A percentile compares a stretch with the other conserved stretches of the same genome.
These are phyloP conservation scores for Rhodosporidiobolus odoratus DNA, from an alignment of 768 basidiomycete genomes.

Conservation along the genomic window DNA sequence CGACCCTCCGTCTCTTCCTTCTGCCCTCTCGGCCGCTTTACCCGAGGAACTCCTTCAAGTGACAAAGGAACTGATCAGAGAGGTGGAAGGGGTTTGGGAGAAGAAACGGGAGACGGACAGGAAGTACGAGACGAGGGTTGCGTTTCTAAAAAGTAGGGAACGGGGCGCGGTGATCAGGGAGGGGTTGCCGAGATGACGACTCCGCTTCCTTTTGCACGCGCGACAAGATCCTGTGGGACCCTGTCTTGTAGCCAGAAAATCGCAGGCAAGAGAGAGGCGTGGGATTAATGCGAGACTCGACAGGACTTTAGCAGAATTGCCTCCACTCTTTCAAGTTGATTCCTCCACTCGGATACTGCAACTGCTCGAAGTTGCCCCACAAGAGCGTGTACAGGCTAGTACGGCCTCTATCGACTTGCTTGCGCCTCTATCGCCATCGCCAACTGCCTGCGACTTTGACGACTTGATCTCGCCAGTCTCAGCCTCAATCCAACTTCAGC, in stretches of 20 bases:
- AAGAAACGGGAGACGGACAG: conserved; percentile 13
- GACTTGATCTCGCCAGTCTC: neutral
- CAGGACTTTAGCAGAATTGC: neutral
- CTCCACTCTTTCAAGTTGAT: neutral
- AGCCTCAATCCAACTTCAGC: neutral
- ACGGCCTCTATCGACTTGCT: too few relatives aligned
- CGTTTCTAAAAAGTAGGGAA: conserved; percentile 15
- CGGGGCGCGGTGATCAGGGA: conserved; percentile 15
- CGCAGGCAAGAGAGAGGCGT: neutral
- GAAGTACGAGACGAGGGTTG: conserved; percentile 15
- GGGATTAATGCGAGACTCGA: neutral
- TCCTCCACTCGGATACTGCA: too few relatives aligned
- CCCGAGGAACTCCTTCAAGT: neutral
- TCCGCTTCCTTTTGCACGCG: too few relatives aligned
- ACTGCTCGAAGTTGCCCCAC: too few relatives aligned
- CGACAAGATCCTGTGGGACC: too few relatives aligned
- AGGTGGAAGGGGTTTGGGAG: neutral
- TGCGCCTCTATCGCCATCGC: too few relatives aligned
- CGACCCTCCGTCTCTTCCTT: neutral
- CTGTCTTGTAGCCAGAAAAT: too few relatives aligned
- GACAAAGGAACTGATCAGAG: neutral
- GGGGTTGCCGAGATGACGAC: conserved; percentile 1
- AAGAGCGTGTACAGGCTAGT: too few relatives aligned
- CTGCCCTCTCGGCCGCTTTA: neutral
- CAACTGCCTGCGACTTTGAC: too few relatives aligned